Base-by-base conservation (phyloP, 768 basidiomycete species). In the Tricholoma flavovirens region DNA sequence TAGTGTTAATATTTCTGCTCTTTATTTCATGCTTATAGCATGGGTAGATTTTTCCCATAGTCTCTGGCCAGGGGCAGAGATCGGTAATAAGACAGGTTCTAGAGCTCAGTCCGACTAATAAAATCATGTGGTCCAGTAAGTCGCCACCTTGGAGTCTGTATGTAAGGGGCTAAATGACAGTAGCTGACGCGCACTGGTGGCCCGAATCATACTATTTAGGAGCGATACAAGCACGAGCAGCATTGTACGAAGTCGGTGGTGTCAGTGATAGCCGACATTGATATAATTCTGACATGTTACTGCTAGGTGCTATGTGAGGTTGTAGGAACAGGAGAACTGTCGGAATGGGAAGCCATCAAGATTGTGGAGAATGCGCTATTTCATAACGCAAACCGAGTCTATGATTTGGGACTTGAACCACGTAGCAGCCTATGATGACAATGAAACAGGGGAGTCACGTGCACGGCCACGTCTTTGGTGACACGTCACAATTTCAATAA, bases 101-200 rank as follows among this genome's bases (percentile, higher is more conserved):
- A 2, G 90, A 91, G 67, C 69, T 90, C 12, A 74, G 79, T 15
- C 90, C 90, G 11, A 88, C 84, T 26, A 89, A 84, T 66, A 92
- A 90, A 65, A 81, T 91, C 24, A 65, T 92, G 73, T 92, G 87
- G 86, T 90, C 87, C 4, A 89, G 88, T 88, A 62, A 60, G 81
- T 69, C 3, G 12, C 15, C 17, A 17, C 12, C 4, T 42, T 49
- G n/a, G 15, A 17, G 15, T 21, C 15, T 14, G 7, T 33, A 3
- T 42, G 17, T 6, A 30, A 22, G 15, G 26, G 9, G 17, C 11
- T 46, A 3, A 54, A 43, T 8, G 5, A 49, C 36, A 21, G 17
- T 57, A 80, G 81, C 82, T 46, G 85, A 90, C 62, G 83, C 80
- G 8, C 82, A 83, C 62, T 83, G 84, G 80, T 90, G 86, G 82